phyloP scores from a whole-genome alignment of 768 basidiomycete genomes.

The Auricularia sp. region DNA sequence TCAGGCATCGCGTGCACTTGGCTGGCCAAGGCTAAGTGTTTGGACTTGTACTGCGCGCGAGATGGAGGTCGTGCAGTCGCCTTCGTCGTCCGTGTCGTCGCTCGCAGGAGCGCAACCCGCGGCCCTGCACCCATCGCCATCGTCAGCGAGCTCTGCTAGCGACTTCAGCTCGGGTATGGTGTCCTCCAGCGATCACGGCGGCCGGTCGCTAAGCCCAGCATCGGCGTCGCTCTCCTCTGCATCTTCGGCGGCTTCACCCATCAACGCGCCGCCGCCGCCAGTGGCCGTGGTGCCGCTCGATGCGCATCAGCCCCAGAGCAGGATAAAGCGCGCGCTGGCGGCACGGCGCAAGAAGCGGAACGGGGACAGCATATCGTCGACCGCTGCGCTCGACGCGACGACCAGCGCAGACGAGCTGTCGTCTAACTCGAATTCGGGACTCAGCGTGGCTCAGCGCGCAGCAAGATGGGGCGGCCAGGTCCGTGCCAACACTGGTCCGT shows the following conservation, averaged over 20 bases:
- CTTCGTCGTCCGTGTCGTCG: not conserved
- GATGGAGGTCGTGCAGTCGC: not conserved
- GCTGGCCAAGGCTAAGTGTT: no score
- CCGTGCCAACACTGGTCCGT: not conserved
- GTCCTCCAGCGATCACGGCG: not conserved
- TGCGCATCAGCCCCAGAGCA: not conserved
- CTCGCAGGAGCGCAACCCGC: not conserved
- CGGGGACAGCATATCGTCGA: not conserved
- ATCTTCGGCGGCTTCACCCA: not conserved
- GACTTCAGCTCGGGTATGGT: not conserved
- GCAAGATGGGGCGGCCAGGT: not conserved
- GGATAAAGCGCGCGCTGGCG: not conserved
- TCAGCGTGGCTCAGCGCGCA: constrained; percentile 1
- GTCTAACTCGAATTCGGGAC: not conserved
- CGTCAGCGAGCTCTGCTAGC: not conserved
- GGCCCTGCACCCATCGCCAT: not conserved
- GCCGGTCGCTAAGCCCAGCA: not conserved
- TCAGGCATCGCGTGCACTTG: no score
- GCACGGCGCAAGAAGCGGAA: not conserved
- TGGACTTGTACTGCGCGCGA: no score
- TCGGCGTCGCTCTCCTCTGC: not conserved
- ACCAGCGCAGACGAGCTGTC: not conserved
- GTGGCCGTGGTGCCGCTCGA: not conserved
- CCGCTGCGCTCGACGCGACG: not conserved
- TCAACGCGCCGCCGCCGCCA: not conserved